phyloP scores from a whole-genome alignment of 2,329 filamentous ascomycete species.

The Alternaria dauci region DNA sequence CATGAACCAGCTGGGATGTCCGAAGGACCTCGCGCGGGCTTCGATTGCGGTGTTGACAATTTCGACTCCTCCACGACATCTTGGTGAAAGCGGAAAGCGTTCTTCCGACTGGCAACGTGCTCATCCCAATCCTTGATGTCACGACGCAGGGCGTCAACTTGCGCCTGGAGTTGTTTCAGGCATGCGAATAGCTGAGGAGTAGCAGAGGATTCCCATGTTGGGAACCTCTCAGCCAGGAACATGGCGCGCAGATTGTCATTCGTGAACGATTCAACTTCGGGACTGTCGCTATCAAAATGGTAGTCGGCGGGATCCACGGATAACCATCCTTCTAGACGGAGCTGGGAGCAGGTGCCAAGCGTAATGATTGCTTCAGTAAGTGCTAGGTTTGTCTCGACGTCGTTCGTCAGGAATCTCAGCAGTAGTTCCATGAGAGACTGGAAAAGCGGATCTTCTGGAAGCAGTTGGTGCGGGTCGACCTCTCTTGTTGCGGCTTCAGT shows the following conservation, averaged over 20 bases:
- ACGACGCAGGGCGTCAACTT: slow-evolving; percentile 55
- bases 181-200: slow-evolving; percentile 54
- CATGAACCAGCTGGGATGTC: slow-evolving; percentile 42
- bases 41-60: slow-evolving; percentile 39
- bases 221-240: slow-evolving; percentile 48
- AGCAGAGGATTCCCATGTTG: slow-evolving; percentile 47
- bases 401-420: slow-evolving; percentile 85
- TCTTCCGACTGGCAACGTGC: slow-evolving; percentile 58
- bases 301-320: slow-evolving; percentile 70
- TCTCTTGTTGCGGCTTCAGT: slow-evolving; percentile 64
- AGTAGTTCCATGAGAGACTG: slow-evolving; percentile 66
- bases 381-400: slow-evolving; percentile 88
- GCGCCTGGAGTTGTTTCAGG: slow-evolving; percentile 52
- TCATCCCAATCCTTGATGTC: slow-evolving; percentile 58
- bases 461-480: slow-evolving; percentile 66
- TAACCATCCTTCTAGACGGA: slow-evolving; percentile 90
- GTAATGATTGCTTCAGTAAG: slow-evolving; percentile 85
- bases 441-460: slow-evolving; percentile 69
- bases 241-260: slow-evolving; percentile 45
- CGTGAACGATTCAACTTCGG: slow-evolving; percentile 34
- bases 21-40: slow-evolving; percentile 34
- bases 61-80: slow-evolving; percentile 54
- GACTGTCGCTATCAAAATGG: slow-evolving; percentile 40
- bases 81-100: slow-evolving; percentile 59
- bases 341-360: slow-evolving; percentile 82